A percentile compares a stretch with the other conserved stretches of the same genome.
These are phyloP conservation scores for Tolypocladium ovalisporum DNA, from an alignment of 2,329 filamentous ascomycete species.

Conservation along the genomic window DNA sequence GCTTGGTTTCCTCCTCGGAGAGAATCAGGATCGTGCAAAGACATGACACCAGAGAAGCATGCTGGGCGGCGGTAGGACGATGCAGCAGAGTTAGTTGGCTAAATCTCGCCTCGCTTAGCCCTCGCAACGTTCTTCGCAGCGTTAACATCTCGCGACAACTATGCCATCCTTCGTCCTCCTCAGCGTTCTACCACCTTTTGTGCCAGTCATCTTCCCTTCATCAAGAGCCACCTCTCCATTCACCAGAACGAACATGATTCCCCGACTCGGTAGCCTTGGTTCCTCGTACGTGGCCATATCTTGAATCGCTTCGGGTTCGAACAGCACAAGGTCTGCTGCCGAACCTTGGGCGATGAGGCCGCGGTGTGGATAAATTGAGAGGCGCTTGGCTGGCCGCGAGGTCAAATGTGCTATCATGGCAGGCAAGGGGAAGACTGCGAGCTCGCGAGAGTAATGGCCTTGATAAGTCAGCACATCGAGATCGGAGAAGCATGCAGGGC, in stretches of 20 bases:
- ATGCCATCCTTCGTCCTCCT: conserved; percentile 8
- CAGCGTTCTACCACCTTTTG: conserved; percentile 8
- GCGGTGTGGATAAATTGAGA: conserved; percentile 10
- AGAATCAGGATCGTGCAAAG: no score
- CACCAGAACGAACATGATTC: conserved; percentile 11
- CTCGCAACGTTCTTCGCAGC: neutral
- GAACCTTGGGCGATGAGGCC: conserved; percentile 11
- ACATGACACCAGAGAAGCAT: no score
- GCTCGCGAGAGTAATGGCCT: conserved; percentile 12
- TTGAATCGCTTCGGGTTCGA: conserved; percentile 8
- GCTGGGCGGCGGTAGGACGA: no score
- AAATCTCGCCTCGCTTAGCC: neutral
- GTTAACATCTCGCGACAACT: neutral
- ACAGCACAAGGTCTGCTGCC: conserved; percentile 12
- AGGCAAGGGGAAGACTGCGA: conserved; percentile 9
- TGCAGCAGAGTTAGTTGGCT: no score
- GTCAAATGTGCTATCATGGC: conserved; percentile 12
- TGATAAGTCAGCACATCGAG: neutral
- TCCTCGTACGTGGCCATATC: conserved; percentile 13
- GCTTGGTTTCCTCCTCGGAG: no score
- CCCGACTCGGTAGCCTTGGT: conserved; percentile 9
- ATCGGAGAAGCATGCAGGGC: no score
- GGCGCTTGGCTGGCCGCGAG: conserved; percentile 11
- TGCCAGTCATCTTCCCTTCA: conserved; percentile 9
- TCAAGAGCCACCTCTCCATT: conserved; percentile 12